Evolutionary conservation across 371 early-diverging fungal species (phyloP).

Genomic region (Lichtheimia ramosa): DNA sequence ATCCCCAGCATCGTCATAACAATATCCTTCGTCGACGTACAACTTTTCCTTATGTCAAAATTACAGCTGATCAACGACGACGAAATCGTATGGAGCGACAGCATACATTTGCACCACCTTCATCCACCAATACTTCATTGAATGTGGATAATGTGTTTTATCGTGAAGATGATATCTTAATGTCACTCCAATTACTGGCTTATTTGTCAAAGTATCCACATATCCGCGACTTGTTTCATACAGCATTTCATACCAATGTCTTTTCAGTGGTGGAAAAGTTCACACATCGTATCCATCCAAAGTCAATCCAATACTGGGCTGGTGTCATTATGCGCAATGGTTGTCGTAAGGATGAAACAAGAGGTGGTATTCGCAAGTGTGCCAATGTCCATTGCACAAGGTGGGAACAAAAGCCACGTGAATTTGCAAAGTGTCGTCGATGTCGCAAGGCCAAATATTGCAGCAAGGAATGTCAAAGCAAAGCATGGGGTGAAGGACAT

Average conservation of each 20-base stretch:
- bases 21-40: conserved; percentile 21
- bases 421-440: conserved; percentile 79
- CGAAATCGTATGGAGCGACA: conserved; percentile 29
- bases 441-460: conserved; percentile 84
- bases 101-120: conserved; percentile 46
- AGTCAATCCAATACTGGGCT: conserved; percentile 75
- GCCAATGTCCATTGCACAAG: conserved; percentile 72
- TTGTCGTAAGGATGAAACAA: conserved; percentile 75
- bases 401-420: conserved; percentile 71
- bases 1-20: background rate
- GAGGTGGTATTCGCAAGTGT: conserved; percentile 71
- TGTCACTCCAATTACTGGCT: conserved; percentile 83
- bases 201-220: conserved; percentile 86
- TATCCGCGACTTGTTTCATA: conserved; percentile 68
- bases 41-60: conserved; percentile 43
- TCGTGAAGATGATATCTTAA: conserved; percentile 82
- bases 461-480: conserved; percentile 72
- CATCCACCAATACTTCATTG: background rate
- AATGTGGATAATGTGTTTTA: conserved; percentile 54
- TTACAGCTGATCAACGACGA: conserved; percentile 32
- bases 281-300: conserved; percentile 60
- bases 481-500: conserved; percentile 78
- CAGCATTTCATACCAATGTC: conserved; percentile 60
- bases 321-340: conserved; percentile 80
- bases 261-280: conserved; percentile 78